These are phyloP conservation scores for Aspergillus sp. DNA, from an alignment of 2,329 filamentous ascomycete species.

Conservation along the genomic window DNA sequence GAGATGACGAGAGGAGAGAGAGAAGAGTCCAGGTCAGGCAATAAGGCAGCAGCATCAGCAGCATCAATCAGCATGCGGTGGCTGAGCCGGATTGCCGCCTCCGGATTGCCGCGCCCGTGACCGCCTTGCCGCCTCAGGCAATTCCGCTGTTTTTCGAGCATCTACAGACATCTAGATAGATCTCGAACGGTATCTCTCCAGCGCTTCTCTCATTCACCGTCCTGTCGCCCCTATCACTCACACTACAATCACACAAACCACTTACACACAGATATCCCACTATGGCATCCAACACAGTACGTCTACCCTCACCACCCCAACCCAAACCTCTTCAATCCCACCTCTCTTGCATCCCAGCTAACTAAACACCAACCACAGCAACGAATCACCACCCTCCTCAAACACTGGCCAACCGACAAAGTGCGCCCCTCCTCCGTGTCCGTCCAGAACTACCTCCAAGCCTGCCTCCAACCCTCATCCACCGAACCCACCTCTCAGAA, in stretches of 20 bases:
- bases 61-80: background rate
- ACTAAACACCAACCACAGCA: background rate
- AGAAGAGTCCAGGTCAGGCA: conserved; percentile 7
- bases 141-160: background rate
- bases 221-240: no score
- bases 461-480: conserved; percentile 28
- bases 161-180: background rate
- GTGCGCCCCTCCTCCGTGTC: conserved; percentile 49
- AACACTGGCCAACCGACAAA: conserved; percentile 47
- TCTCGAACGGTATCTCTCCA: no score
- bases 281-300: background rate
- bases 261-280: background rate
- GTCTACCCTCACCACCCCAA: background rate
- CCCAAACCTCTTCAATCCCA: background rate
- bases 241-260: no score
- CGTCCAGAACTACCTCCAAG: conserved; percentile 45
- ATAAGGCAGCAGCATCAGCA: background rate
- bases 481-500: conserved; percentile 15
- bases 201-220: no score
- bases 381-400: conserved; percentile 46
- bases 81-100: no score
- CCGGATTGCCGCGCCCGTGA: conserved; percentile 5
- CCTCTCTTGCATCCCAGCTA: background rate
- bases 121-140: background rate
- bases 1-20: conserved; percentile 12